phyloP scores from a whole-genome alignment of 2,329 filamentous ascomycete genomes.

The Pyricularia sp. region DNA sequence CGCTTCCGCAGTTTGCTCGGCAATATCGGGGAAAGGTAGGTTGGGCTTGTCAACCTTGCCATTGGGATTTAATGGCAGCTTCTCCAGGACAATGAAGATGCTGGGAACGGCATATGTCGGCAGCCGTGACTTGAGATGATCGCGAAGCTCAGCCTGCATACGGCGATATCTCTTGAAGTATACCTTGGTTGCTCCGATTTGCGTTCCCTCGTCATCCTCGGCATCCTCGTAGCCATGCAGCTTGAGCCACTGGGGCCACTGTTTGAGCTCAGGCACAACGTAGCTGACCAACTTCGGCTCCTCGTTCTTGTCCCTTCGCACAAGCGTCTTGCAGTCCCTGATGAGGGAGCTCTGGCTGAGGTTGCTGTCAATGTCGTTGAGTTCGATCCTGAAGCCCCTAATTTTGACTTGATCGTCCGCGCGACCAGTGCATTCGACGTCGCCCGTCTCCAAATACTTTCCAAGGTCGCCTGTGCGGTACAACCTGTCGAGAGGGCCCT shows the following conservation, averaged over 20 bases:
- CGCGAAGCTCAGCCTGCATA: slow-evolving; percentile 43
- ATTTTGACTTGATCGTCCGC: slow-evolving; percentile 86
- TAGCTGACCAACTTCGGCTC: slow-evolving; percentile 85
- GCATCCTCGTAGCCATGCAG: slow-evolving; percentile 43
- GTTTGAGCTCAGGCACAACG: slow-evolving; percentile 70
- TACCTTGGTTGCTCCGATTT: slow-evolving; percentile 32
- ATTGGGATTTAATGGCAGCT: slow-evolving; percentile 52
- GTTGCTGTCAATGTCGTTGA: slow-evolving; percentile 85
- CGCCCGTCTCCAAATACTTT: slow-evolving; percentile 57
- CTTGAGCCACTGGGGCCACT: slow-evolving; percentile 63
- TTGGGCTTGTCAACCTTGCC: slow-evolving; percentile 75
- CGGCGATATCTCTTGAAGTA: slow-evolving; percentile 34
- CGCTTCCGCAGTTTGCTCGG: slow-evolving; percentile 44
- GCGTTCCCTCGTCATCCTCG: slow-evolving; percentile 42
- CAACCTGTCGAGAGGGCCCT: slow-evolving; percentile 74
- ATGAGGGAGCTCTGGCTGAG: slow-evolving; percentile 66
- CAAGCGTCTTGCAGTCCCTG: slow-evolving; percentile 75
- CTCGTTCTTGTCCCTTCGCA: slow-evolving; percentile 75
- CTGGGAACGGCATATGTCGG: slow-evolving; percentile 69
- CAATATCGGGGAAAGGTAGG: slow-evolving; percentile 71
- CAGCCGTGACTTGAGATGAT: slow-evolving; percentile 62
- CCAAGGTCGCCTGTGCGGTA: slow-evolving; percentile 87
- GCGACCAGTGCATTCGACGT: slow-evolving; percentile 70
- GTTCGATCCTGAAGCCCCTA: slow-evolving; percentile 88
- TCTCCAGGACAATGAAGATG: slow-evolving; percentile 62